phyloP scores from a whole-genome alignment of 768 basidiomycete species.

The Glaciozyma antarctica region DNA sequence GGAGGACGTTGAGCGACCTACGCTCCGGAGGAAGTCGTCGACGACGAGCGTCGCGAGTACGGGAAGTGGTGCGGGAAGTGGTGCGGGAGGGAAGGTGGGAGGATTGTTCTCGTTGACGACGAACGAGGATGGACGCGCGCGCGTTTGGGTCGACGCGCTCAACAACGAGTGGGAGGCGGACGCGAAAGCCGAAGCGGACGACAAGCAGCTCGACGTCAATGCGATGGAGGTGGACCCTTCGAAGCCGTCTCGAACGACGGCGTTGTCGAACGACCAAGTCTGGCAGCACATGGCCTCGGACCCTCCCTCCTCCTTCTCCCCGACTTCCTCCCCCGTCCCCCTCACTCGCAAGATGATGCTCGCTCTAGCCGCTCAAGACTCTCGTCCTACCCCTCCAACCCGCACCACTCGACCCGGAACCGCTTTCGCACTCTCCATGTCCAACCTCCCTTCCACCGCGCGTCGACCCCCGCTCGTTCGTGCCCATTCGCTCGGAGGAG shows the following conservation, averaged over 20 bases:
- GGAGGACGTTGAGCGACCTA: neutral
- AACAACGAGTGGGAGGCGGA: neutral
- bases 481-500: neutral
- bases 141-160: constrained; percentile 6
- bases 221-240: neutral
- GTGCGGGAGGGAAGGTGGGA: neutral
- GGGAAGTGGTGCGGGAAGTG: neutral
- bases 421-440: neutral
- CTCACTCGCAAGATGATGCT: constrained; percentile 8
- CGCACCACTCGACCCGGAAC: neutral
- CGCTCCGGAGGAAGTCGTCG: neutral
- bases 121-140: neutral
- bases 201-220: neutral
- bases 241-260: neutral
- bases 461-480: neutral
- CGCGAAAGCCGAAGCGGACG: neutral
- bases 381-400: neutral
- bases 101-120: neutral
- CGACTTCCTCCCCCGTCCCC: constrained; percentile 1
- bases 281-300: constrained; percentile 4
- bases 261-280: neutral
- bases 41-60: neutral
- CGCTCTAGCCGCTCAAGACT: constrained; percentile 1
- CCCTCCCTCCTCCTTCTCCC: neutral
- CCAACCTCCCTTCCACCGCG: neutral